Base-by-base conservation (phyloP, 495 filamentous ascomycete genomes). In the Cetradonia linearis region DNA sequence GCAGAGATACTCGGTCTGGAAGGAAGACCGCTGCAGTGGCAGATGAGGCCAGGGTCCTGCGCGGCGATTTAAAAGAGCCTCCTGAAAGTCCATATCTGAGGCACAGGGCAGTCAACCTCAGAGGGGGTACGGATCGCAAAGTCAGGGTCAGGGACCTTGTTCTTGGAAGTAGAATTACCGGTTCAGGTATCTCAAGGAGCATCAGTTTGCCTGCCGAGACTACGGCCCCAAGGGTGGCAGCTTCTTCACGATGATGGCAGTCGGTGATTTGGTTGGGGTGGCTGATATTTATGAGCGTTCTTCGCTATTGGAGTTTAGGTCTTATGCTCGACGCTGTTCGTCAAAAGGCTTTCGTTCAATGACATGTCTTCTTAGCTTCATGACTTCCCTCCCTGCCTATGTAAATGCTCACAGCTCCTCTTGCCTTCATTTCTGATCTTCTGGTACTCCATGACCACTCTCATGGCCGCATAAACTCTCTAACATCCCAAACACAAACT, bases 401-500 rank as follows among this genome's bases (percentile, higher is more conserved):
- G 47, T 31, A 7, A 0, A 52, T 31, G 18, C 8, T 5, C 14
- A 40, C 7, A 5, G 34, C 9, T 1, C 6, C 33, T 23, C 30
- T 37, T 30, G 33, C 49, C 44, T 36, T 33, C 44, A 23, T 20
- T 48, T 31, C 42, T 6, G 38, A 1, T 20, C 1, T 8, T 10
- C 2, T 16, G 4, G 5, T 23, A 33, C 16, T 6, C 16, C 18
- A 31, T 23, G 5, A 28, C 23, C 27, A 28, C 28, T 13, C 6
- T 61, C 44, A 56, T 33, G 34, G 46, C 14, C 74, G 71, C 79
- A 89, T 88, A 20, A 82, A 66, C 0, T 76, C 79, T 58, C 85
- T 80, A 40, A 90, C 88, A 78, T 98, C 93, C 91, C 91, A 98
- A 11, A 96, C 82, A 68, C 91, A 78, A 36, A 98, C 74, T 64